A percentile compares a stretch with the other conserved stretches of the same genome.
These are phyloP conservation scores for Gossypium turneri DNA, from an alignment of 345 rosid genomes.

Conservation along the genomic window DNA sequence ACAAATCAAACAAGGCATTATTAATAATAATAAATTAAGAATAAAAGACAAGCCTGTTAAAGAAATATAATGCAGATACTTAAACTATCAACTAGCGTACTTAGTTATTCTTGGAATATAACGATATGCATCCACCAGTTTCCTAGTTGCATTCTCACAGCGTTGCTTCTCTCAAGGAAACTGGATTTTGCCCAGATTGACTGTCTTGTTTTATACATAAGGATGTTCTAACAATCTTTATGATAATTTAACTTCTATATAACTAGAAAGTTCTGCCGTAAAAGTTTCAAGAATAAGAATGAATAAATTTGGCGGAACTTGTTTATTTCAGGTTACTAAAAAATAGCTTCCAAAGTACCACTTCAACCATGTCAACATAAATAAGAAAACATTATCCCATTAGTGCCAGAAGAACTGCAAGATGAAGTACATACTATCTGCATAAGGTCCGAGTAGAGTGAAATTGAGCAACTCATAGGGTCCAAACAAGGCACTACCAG, in stretches of 20 bases:
- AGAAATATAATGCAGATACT: background rate
- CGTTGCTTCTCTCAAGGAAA: background rate
- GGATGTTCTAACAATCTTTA: constrained; percentile 1
- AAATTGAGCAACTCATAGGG: constrained; percentile 92
- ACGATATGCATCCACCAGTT: background rate
- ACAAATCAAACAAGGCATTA: constrained; percentile 3
- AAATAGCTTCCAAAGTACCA: background rate
- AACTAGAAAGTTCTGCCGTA: background rate
- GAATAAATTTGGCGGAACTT: background rate
- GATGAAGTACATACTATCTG: constrained; percentile 42
- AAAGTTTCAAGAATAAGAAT: background rate
- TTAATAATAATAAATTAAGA: background rate
- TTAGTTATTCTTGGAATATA: background rate
- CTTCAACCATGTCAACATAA: background rate
- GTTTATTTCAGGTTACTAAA: background rate
- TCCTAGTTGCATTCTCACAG: background rate
- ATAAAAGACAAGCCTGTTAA: background rate
- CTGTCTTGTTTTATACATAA: background rate
- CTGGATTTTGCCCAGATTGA: background rate
- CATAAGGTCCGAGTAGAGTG: constrained; percentile 79
- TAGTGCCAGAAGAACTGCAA: background rate
- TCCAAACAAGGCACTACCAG: constrained; percentile 51
- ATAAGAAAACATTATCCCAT: background rate
- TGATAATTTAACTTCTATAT: background rate
- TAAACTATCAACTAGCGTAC: background rate